Evolutionary conservation across 2,329 filamentous ascomycete genomes (phyloP), one percentile per base, ranked within the genome.

Genomic region (Aspergillus thermomutatus): DNA sequence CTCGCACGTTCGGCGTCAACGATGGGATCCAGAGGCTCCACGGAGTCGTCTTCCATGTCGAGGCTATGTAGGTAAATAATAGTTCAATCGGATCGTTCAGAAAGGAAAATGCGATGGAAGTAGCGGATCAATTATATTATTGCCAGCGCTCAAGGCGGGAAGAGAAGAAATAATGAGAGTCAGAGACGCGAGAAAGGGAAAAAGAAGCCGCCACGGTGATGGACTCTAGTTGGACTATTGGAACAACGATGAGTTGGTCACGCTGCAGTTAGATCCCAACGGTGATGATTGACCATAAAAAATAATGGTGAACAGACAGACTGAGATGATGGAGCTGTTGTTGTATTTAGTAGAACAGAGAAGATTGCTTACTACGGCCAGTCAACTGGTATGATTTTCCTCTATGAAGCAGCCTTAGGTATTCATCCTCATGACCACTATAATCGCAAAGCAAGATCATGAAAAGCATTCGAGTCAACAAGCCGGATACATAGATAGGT

Each of bases 1-100:
- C 71, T 72, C 59, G 73, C 72, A 68, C 70, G 72, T 67, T 72
- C 72, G 58, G 72, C 70, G 64, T 74, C 70, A 62, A 73, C 64
- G 41, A 64, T 58, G 51, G 63, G 60, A 49, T 68, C 64, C 67
- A 73, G 72, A 53, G 52, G 45, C 50, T 56, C 28, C 37, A 19
- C n/a, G 31, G 28, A 50, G 11, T 40, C 28, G 28, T 40, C 49
- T 34, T 63, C 50, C 45, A 56, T 49, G 49, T 26, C 17, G 34
- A 54, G 41, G 49, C 31, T 52, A 53, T 49, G 28, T 27, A 31
- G 34, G 56, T 1, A 5, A 43, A 23, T 46, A 25, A 23, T 27
- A 55, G 31, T 40, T 49, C 46, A 46, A 46, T 46, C 43, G 49
- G 61, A 57, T 59, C 57, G 54, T 50, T 62, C 58, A 56, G 56